Base-by-base conservation (phyloP, 202 grass and related monocot species). In the Eragrostis tef region DNA sequence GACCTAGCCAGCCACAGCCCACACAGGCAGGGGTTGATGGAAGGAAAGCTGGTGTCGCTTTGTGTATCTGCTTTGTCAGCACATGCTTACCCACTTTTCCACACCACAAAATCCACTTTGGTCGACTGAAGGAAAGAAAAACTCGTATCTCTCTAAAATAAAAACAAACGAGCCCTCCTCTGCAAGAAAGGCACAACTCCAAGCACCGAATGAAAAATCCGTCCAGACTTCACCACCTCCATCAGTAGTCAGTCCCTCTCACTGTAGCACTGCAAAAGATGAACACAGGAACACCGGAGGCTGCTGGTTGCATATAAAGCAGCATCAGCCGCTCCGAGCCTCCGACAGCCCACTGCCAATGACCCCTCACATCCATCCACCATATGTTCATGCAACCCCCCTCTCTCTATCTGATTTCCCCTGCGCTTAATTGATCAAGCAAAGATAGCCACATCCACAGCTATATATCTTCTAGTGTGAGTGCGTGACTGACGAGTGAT, bases 121-220 rank as follows among this genome's bases (percentile, higher is more conserved):
- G 81, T 90, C 77, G 81, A 81, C 76, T 56, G 24, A 70, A 83
- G 25, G 12, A 26, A 60, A 61, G 47, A 60, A 50, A 83, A 58
- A 21, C 5, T 5, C 10, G 6, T 27, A 10, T 48, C 70, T 47
- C 6, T 51, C 7, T 49, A 12, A 17, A 82, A 21, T 5, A 51
- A 11, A 57, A 63, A 69, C 52, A 76, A 20, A 2, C 47, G 69
- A 81, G 64, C 19, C 84, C 88, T 71, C 84, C 75, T 11, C 31
- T 22, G n/a, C 88, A 87, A 90, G 88, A 66, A 90, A 90, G 80
- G 88, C 84, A 90, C 80, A 87, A 87, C 53, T 42, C 61, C 81
- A 84, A 64, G 67, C 62, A 71, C 36, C 56, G 39, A 75, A 64
- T 46, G 64, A 64, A 25, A 64, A 64, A 41, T 62, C 36, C 41